A percentile compares a stretch with the other conserved stretches of the same genome.
Conservation (phyloP, 208 protist genomes). For the Trypanosoma theileri region DNA sequence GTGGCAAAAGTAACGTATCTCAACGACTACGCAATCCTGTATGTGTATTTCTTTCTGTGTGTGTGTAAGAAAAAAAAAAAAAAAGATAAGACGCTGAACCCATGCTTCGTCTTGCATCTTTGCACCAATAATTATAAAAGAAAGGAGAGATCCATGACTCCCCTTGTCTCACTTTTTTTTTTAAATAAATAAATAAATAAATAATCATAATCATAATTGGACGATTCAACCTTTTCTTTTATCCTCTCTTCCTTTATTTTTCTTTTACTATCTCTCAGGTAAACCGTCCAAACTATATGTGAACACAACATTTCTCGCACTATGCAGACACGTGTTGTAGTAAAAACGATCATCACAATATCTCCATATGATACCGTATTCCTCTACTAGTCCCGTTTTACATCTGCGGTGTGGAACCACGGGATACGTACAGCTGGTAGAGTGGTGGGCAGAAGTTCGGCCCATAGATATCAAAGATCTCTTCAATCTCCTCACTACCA, state of each 20-base stretch:
- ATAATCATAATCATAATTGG: too few relatives aligned
- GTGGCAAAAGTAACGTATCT: too few relatives aligned
- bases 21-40: too few relatives aligned
- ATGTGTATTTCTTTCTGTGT: not conserved
- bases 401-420: constrained; percentile 41
- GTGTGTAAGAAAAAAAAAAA: constrained; percentile 9
- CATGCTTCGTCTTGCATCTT: too few relatives aligned
- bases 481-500: constrained; percentile 89
- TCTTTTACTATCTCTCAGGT: not conserved
- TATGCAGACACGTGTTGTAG: not conserved
- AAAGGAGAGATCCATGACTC: too few relatives aligned
- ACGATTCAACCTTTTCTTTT: too few relatives aligned
- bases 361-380: too few relatives aligned
- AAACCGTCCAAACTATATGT: not conserved
- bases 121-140: too few relatives aligned
- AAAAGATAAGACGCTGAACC: not conserved
- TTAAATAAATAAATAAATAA: too few relatives aligned
- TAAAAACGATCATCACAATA: not conserved
- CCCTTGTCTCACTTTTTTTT: too few relatives aligned
- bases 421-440: constrained; percentile 88
- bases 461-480: constrained; percentile 89
- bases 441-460: constrained; percentile 82
- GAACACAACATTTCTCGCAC: not conserved
- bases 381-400: not conserved
- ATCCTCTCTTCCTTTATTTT: too few relatives aligned